A percentile compares a stretch with the other conserved stretches of the same genome.
phyloP scores from a whole-genome alignment of 768 basidiomycete species.

The Boletus tomentosulus region DNA sequence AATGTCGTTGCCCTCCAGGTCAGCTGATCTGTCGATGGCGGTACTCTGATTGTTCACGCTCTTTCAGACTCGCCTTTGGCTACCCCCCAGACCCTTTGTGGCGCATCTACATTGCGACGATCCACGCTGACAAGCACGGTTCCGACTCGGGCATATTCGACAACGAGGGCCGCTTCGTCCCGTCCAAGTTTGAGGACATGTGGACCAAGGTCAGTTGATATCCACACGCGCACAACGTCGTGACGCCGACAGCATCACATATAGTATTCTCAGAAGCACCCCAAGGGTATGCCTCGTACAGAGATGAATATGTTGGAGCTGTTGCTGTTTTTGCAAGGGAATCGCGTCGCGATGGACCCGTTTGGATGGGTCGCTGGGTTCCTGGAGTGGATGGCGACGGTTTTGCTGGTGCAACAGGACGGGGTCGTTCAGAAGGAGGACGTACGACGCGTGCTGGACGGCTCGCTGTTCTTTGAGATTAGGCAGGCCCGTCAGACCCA shows the following conservation, averaged over 20 bases:
- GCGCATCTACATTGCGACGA: constrained; percentile 33
- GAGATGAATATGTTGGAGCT: constrained; percentile 30
- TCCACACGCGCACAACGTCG: neutral
- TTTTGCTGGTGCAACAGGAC: constrained; percentile 37
- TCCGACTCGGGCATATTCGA: constrained; percentile 41
- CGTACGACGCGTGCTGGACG: constrained; percentile 40
- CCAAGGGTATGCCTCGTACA: constrained; percentile 13
- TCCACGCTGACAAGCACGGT: constrained; percentile 40
- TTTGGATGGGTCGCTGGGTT: constrained; percentile 35
- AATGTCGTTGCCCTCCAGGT: constrained; percentile 36
- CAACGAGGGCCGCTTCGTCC: constrained; percentile 38
- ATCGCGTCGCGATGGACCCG: constrained; percentile 34
- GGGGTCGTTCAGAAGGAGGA: constrained; percentile 40
- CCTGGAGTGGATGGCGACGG: constrained; percentile 39
- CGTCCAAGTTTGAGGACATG: constrained; percentile 41
- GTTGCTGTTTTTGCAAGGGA: constrained; percentile 27
- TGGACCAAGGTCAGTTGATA: constrained; percentile 35
- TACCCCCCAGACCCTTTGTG: constrained; percentile 41
- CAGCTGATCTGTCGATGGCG: neutral
- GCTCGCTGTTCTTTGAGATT: constrained; percentile 36
- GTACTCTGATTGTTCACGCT: neutral
- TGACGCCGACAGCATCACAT: neutral
- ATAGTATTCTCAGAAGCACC: constrained; percentile 14
- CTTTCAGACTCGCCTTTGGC: constrained; percentile 15
- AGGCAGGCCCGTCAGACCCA: constrained; percentile 15